A percentile compares a stretch with the other conserved stretches of the same genome.
Conservation (phyloP, 2,329 filamentous ascomycete genomes). For the Canariomyces notabilis region DNA sequence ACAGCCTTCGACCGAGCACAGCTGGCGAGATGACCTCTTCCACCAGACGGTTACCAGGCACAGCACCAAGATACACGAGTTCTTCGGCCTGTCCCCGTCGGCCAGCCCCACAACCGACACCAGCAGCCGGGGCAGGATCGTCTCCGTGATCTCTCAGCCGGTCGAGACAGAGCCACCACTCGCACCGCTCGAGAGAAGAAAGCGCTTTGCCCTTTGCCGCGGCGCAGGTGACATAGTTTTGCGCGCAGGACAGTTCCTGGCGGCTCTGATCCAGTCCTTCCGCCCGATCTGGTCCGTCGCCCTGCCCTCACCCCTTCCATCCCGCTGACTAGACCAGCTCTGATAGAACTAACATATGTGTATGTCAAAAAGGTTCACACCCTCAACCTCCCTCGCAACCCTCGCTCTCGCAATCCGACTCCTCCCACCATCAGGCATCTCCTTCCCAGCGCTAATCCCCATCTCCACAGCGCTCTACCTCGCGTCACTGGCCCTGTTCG, state of each 20-base stretch:
- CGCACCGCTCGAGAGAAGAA: background rate
- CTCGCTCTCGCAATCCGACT: constrained; percentile 12
- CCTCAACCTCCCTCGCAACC: constrained; percentile 4
- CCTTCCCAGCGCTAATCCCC: background rate
- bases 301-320: too few species aligned
- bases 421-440: background rate
- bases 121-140: background rate
- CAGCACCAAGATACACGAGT: constrained; percentile 19
- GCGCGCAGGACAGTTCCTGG: background rate
- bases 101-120: background rate
- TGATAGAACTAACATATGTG: background rate
- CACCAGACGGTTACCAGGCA: constrained; percentile 3
- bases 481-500: constrained; percentile 4
- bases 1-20: background rate
- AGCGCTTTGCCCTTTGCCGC: too few species aligned
- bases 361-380: constrained; percentile 12
- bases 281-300: constrained; percentile 7
- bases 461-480: constrained; percentile 12
- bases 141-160: too few species aligned
- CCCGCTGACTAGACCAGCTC: background rate
- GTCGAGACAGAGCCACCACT: too few species aligned
- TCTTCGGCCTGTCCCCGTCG: constrained; percentile 13
- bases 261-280: constrained; percentile 7
- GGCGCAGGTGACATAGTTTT: too few species aligned
- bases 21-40: constrained; percentile 7